Base-by-base conservation (phyloP, 2,329 filamentous ascomycete genomes). In the Myriosclerotinia scirpicola region DNA sequence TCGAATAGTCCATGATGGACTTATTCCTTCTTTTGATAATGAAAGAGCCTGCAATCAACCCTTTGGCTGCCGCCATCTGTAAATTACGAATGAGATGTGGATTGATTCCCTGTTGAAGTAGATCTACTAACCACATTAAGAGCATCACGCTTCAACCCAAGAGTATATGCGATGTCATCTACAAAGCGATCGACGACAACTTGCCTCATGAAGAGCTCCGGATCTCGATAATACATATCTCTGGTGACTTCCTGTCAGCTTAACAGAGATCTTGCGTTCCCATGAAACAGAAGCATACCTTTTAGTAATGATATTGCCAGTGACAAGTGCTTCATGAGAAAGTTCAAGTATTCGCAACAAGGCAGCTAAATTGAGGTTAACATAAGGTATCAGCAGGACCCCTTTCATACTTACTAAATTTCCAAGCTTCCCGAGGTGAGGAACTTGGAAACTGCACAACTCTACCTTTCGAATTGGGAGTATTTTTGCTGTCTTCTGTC, bases 211-310 rank as follows among this genome's bases (percentile, higher is more conserved):
- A 95, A 96, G 0, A 96, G 79, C 12, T 87, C 83, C 5, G 88
- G 86, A 71, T 93, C 84, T 72, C 91, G 87, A 75, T 96, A 96
- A 76, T 89, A 96, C 5, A 96, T 87, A 73, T 91, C 90, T 69
- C 91, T 94, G 68, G n/a, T 42, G 8, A 60, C 42, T 9, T 8
- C 42, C 22, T 6, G 34, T 53, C 46, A 54, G 50, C 15, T 15
- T n/a, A 17, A 22, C 40, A 54, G 15, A 30, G 36, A n/a, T 1
- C n/a, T 63, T 4, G 44, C 30, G n/a, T 9, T n/a, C 3, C 36
- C 36, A 40, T 12, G 30, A 60, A 34, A 34, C 55, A 20, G 30
- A 34, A 53, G 36, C 77, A 54, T 61, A 88, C 87, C 87, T 85
- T 76, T 90, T 90, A 2, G 87, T 89, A 26, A 87, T 79, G 3